Evolutionary conservation across 2,329 filamentous ascomycete genomes (phyloP).

Genomic region (Xylaria hypoxylon): DNA sequence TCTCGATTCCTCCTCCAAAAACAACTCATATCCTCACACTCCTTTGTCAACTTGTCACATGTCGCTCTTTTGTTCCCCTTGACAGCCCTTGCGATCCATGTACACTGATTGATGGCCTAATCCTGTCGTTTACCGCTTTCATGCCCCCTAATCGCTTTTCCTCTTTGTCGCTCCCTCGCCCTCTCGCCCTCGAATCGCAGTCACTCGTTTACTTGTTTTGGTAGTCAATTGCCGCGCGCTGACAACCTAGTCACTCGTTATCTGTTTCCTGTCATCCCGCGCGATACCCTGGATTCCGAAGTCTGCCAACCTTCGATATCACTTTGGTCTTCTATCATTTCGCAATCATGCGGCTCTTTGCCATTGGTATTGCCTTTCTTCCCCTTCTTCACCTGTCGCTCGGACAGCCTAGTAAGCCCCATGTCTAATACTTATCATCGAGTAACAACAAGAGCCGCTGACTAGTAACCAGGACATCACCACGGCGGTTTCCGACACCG

Average conservation of each 20-base stretch:
- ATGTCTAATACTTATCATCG: neutral
- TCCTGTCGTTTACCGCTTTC: conserved; percentile 32
- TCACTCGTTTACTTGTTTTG: conserved; percentile 40
- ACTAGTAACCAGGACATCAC: conserved; percentile 46
- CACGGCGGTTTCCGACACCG: conserved; percentile 51
- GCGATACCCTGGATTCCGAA: conserved; percentile 35
- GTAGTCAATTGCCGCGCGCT: conserved; percentile 37
- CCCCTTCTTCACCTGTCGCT: conserved; percentile 56
- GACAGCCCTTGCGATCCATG: conserved; percentile 35
- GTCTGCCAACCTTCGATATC: conserved; percentile 17
- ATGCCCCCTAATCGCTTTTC: conserved; percentile 31
- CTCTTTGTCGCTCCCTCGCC: conserved; percentile 42
- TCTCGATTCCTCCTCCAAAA: conserved; percentile 3
- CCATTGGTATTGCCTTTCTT: conserved; percentile 53
- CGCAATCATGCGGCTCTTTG: conserved; percentile 58
- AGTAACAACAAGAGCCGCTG: conserved; percentile 17
- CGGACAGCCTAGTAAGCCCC: conserved; percentile 56
- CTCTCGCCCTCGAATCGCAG: conserved; percentile 34
- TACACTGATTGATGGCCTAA: conserved; percentile 42
- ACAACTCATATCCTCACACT: conserved; percentile 29
- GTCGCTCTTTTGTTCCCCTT: conserved; percentile 27
- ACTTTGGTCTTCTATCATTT: conserved; percentile 25
- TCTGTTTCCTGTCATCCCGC: conserved; percentile 36
- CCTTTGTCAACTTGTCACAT: conserved; percentile 39
- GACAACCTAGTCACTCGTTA: conserved; percentile 43